phyloP scores from a whole-genome alignment of 805 yeast genomes.

The Myxozyma nipponensis region DNA sequence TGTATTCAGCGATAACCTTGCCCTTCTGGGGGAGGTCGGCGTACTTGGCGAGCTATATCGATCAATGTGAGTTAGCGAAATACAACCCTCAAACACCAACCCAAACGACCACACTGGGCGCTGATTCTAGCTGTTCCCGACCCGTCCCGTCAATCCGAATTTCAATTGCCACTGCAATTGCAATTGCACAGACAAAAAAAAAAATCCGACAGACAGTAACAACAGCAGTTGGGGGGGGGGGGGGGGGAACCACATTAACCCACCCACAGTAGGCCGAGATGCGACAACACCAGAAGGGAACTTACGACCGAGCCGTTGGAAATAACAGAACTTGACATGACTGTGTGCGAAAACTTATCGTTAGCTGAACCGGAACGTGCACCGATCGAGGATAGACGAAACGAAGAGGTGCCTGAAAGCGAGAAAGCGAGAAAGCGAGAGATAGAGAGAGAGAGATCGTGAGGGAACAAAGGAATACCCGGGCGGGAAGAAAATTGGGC shows the following conservation, averaged over 20 bases:
- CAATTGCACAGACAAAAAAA: background rate
- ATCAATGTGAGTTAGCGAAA: background rate
- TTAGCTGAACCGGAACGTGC: too few relatives aligned
- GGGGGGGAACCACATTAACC: background rate
- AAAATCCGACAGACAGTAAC: background rate
- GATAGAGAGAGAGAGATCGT: too few relatives aligned
- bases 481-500: too few relatives aligned
- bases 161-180: background rate
- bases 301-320: constrained; percentile 28
- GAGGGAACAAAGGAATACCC: too few relatives aligned
- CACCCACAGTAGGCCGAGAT: background rate
- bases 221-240: too few relatives aligned
- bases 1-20: constrained; percentile 86
- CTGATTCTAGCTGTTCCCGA: background rate
- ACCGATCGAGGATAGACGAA: too few relatives aligned
- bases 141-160: background rate
- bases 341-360: too few relatives aligned
- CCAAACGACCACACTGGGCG: background rate
- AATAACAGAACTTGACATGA: constrained; percentile 27
- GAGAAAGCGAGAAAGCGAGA: too few relatives aligned
- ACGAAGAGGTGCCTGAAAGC: too few relatives aligned
- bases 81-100: background rate
- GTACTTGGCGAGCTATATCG: constrained; percentile 71
- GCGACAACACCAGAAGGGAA: background rate
- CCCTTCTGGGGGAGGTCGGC: constrained; percentile 81